These are phyloP conservation scores for Elymus sibiricus DNA, from an alignment of 176 grass and related monocot genomes.

Conservation along the genomic window DNA sequence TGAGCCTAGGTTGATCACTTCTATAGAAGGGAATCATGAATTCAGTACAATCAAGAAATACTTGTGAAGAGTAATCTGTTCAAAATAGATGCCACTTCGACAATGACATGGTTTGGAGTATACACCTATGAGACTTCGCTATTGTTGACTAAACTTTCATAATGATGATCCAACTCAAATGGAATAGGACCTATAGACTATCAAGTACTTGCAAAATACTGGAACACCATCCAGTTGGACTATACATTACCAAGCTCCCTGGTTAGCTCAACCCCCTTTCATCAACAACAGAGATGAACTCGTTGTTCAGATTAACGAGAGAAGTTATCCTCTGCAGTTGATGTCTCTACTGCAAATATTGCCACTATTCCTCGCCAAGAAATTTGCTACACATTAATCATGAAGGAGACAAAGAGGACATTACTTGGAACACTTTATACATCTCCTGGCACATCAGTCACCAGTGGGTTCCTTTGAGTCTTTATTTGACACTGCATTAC, in stretches of 20 bases:
- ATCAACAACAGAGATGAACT: neutral
- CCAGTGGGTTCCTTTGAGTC: neutral
- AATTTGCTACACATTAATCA: constrained; percentile 15
- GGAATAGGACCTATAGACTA: neutral
- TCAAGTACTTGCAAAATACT: neutral
- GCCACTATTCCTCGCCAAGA: neutral
- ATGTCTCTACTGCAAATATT: constrained; percentile 12
- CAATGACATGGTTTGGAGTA: neutral
- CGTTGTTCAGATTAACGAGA: neutral
- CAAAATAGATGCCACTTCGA: neutral
- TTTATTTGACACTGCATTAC: neutral
- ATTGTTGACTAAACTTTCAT: neutral
- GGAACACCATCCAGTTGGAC: neutral
- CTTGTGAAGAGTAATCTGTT: neutral
- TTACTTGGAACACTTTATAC: constrained; percentile 7
- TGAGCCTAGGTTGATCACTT: neutral
- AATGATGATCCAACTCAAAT: neutral
- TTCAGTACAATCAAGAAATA: neutral
- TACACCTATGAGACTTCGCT: neutral
- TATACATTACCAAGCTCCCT: constrained; percentile 2
- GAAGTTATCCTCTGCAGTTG: neutral
- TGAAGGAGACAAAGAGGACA: neutral
- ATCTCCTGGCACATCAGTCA: constrained; percentile 4
- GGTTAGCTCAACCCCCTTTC: neutral
- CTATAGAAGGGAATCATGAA: neutral